Evolutionary conservation across 495 filamentous ascomycete species (phyloP).

Genomic region (Neurospora discreta): DNA sequence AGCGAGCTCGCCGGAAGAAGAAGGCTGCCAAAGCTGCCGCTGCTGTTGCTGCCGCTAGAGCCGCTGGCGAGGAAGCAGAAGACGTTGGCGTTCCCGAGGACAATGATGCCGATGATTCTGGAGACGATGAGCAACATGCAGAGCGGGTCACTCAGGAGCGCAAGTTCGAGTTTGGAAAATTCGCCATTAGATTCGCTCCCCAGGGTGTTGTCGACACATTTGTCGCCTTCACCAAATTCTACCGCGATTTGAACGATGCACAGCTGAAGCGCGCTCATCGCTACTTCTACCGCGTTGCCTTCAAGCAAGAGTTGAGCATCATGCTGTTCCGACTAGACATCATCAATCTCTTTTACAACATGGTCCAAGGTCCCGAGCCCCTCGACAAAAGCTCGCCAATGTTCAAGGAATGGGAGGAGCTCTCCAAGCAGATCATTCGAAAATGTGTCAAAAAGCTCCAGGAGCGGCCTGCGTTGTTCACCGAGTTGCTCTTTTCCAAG

Average conservation of each 20-base stretch:
- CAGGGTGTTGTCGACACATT: conserved; percentile 87
- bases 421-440: conserved; percentile 70
- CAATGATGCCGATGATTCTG: conserved; percentile 51
- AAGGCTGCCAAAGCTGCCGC: conserved; percentile 40
- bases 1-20: conserved; percentile 56
- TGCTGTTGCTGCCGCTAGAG: not conserved
- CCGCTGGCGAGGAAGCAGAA: conserved; percentile 11
- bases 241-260: conserved; percentile 63
- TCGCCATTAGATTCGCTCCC: conserved; percentile 65
- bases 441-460: conserved; percentile 69
- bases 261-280: conserved; percentile 92
- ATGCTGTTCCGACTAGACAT: conserved; percentile 87
- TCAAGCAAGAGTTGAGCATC: conserved; percentile 84
- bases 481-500: conserved; percentile 92
- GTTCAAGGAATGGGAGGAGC: conserved; percentile 86
- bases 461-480: conserved; percentile 68
- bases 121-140: conserved; percentile 63
- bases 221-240: conserved; percentile 65
- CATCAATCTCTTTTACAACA: conserved; percentile 72
- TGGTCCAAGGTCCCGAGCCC: conserved; percentile 83
- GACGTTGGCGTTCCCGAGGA: conserved; percentile 19
- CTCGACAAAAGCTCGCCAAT: conserved; percentile 51
- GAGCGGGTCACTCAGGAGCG: conserved; percentile 64
- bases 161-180: conserved; percentile 88
- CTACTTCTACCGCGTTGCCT: conserved; percentile 88